Evolutionary conservation across 2,329 filamentous ascomycete species (phyloP).

Genomic region (Diaporthe citriasiana): DNA sequence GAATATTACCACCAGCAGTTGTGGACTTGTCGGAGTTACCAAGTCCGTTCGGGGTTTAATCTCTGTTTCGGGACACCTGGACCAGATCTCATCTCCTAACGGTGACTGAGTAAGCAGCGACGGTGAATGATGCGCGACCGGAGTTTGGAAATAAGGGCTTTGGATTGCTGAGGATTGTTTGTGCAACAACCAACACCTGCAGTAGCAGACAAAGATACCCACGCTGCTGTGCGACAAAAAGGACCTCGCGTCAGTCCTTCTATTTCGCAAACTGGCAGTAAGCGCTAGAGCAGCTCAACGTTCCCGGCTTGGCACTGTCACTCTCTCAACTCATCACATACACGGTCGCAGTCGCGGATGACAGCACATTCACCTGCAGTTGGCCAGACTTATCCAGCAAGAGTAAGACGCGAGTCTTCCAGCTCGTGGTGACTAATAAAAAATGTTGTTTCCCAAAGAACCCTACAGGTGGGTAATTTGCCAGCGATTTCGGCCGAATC

Average conservation of each 20-base stretch:
- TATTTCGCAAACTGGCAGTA: not conserved
- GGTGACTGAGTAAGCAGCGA: conserved; percentile 5
- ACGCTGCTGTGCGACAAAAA: not conserved
- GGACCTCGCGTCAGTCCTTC: not conserved
- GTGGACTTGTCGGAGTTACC: not conserved
- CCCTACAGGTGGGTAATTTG: too few species aligned
- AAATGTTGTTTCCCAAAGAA: not conserved
- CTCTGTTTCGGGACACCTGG: not conserved
- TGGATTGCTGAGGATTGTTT: not conserved
- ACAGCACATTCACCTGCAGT: not conserved
- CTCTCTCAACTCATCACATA: not conserved
- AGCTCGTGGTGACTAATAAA: not conserved
- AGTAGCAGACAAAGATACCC: conserved; percentile 1
- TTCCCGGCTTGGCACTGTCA: not conserved
- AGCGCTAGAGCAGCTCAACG: not conserved
- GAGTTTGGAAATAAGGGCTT: not conserved
- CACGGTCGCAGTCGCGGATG: not conserved
- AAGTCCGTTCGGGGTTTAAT: not conserved
- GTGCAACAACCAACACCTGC: conserved; percentile 4
- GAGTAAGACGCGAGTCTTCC: too few species aligned
- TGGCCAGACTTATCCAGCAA: not conserved
- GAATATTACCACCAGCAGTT: too few species aligned
- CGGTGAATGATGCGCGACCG: not conserved
- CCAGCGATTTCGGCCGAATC: not conserved
- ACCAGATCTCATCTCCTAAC: not conserved